Percentiles rank a stretch among this genome's conserved stretches.
Evolutionary conservation across 2,329 filamentous ascomycete genomes (phyloP).

Genomic region (Podosphaera leucotricha): DNA sequence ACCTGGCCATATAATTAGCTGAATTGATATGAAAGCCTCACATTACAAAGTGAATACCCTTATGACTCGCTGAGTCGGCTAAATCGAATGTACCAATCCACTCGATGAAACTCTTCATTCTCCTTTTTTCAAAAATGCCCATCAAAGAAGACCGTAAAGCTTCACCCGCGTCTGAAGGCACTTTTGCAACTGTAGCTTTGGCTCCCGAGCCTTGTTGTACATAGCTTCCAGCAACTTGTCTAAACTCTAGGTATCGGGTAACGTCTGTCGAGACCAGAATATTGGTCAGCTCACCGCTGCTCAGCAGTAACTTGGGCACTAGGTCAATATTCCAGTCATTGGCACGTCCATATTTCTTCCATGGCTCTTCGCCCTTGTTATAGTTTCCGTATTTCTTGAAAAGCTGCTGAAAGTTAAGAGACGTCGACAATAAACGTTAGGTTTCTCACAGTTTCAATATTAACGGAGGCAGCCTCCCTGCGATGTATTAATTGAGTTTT

Average conservation of each 20-base stretch:
- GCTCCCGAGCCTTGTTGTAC: conserved; percentile 69
- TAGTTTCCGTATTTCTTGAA: conserved; percentile 94
- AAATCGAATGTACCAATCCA: conserved; percentile 75
- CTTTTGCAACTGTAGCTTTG: conserved; percentile 87
- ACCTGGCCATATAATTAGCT: conserved; percentile 26
- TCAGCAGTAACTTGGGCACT: conserved; percentile 96
- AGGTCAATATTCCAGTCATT: conserved; percentile 99
- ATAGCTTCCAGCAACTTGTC: conserved; percentile 85
- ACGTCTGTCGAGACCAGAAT: conserved; percentile 93
- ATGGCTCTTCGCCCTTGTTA: conserved; percentile 58
- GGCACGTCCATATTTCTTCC: conserved; percentile 88
- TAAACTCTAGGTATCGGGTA: conserved; percentile 74
- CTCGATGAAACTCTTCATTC: conserved; percentile 90
- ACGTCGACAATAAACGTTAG: conserved; percentile 1
- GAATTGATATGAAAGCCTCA: conserved; percentile 6
- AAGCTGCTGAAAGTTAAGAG: conserved; percentile 33
- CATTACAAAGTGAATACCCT: conserved; percentile 33
- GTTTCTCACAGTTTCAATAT: conserved; percentile 62
- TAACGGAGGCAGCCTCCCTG: conserved; percentile 86
- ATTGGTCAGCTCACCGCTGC: conserved; percentile 93
- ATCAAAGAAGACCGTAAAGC: conserved; percentile 82
- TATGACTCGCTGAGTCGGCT: conserved; percentile 67
- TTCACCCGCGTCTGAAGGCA: conserved; percentile 78
- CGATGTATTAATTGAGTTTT: conserved; percentile 12
- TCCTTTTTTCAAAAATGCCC: conserved; percentile 92